Percentiles rank a stretch among this genome's conserved stretches.
These are phyloP conservation scores for Paramecium biaurelia DNA, from an alignment of 73 alveolate species.

Conservation along the genomic window DNA sequence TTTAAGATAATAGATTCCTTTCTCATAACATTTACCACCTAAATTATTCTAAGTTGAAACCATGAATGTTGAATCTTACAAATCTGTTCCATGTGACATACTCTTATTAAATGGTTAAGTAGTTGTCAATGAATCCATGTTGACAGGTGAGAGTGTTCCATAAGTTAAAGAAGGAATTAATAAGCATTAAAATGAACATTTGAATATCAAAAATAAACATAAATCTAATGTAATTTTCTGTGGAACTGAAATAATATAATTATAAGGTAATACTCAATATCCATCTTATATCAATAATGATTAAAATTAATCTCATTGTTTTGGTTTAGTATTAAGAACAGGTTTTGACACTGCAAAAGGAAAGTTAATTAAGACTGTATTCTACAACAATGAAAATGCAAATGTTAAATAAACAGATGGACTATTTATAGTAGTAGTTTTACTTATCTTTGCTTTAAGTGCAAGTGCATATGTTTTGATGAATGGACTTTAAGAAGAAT, in stretches of 20 bases:
- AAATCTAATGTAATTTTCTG: constrained; percentile 85
- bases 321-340: constrained; percentile 63
- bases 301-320: not conserved
- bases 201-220: constrained; percentile 81
- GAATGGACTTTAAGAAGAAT: constrained; percentile 87
- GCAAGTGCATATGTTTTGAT: constrained; percentile 90
- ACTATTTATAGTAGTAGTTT: constrained; percentile 80
- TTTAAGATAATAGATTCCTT: constrained; percentile 47
- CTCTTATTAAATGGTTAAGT: constrained; percentile 79
- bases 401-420: constrained; percentile 94
- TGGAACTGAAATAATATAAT: constrained; percentile 70
- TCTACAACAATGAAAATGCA: constrained; percentile 91
- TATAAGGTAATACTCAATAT: constrained; percentile 81
- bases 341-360: constrained; percentile 97
- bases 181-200: constrained; percentile 78
- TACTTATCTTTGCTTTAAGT: constrained; percentile 85
- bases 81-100: constrained; percentile 85
- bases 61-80: constrained; percentile 61
- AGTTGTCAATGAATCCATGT: constrained; percentile 93
- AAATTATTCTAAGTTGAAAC: constrained; percentile 45
- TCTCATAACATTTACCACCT: constrained; percentile 49
- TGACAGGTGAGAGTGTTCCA: constrained; percentile 96
- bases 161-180: constrained; percentile 82
- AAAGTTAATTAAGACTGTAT: constrained; percentile 93
- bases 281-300: constrained; percentile 49